Evolutionary conservation across 1,139 yeast species (phyloP).

Genomic region (Saccharomyces hybrid): DNA sequence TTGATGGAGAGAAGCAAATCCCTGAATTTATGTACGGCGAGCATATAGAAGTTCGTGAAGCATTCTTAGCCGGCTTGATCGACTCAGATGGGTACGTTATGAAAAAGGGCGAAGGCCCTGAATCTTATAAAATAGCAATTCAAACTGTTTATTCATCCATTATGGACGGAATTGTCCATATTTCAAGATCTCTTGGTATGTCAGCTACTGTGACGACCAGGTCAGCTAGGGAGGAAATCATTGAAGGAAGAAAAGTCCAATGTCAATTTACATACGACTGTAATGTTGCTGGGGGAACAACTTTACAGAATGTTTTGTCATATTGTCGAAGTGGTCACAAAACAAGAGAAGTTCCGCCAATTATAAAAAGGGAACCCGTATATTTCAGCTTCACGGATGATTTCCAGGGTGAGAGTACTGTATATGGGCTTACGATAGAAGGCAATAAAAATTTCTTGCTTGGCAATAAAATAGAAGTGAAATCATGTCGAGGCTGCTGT

Average conservation of each 20-base stretch:
- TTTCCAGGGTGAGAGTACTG: slow-evolving; percentile 13
- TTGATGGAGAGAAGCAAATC: slow-evolving; percentile 22
- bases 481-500: slow-evolving; percentile 15
- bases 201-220: slow-evolving; percentile 22
- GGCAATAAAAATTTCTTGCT: slow-evolving; percentile 13
- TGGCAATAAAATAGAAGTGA: slow-evolving; percentile 18
- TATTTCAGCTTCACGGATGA: slow-evolving; percentile 19
- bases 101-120: slow-evolving; percentile 14
- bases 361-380: slow-evolving; percentile 15
- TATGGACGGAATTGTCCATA: slow-evolving; percentile 31
- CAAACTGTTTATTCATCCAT: slow-evolving; percentile 30
- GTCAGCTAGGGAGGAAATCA: slow-evolving; percentile 15
- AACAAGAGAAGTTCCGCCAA: slow-evolving; percentile 10
- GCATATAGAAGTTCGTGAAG: slow-evolving; percentile 34
- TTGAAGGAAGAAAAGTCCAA: slow-evolving; percentile 18
- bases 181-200: slow-evolving; percentile 37
- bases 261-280: slow-evolving; percentile 25
- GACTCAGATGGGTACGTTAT: slow-evolving; percentile 35
- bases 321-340: slow-evolving; percentile 23
- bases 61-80: slow-evolving; percentile 37
- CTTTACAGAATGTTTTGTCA: slow-evolving; percentile 21
- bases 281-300: slow-evolving; percentile 16
- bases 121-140: slow-evolving; percentile 25
- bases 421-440: slow-evolving; percentile 15
- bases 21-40: slow-evolving; percentile 27